These are phyloP conservation scores for Gelatoporia subvermispora DNA, from an alignment of 768 basidiomycete species.

Conservation along the genomic window DNA sequence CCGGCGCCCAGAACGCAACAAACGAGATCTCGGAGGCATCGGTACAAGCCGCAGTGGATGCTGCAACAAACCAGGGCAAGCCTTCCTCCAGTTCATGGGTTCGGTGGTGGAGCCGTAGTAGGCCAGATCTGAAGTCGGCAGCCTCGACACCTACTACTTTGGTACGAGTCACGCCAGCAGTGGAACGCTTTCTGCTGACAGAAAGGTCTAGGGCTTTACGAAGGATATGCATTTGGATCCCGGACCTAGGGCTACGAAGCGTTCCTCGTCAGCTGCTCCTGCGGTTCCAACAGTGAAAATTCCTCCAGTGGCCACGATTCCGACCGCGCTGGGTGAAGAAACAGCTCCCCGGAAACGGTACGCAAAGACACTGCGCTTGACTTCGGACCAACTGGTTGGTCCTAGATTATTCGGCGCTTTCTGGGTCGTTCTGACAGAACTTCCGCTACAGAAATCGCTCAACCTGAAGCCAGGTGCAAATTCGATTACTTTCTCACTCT, in stretches of 20 bases:
- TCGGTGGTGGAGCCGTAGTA: conserved; percentile 76
- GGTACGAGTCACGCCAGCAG: neutral
- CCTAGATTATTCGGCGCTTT: neutral
- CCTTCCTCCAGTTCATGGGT: conserved; percentile 69
- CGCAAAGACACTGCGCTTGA: conserved; percentile 88
- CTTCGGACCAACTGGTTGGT: conserved; percentile 86
- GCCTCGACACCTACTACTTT: conserved; percentile 2
- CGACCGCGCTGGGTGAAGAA: neutral
- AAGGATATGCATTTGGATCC: neutral
- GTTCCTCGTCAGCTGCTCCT: neutral
- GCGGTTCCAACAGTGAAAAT: neutral
- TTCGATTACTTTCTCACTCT: conserved; percentile 88
- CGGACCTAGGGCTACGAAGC: neutral
- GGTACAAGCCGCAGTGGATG: conserved; percentile 2
- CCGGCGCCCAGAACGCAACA: conserved; percentile 5
- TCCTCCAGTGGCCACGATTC: neutral
- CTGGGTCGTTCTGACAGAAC: neutral
- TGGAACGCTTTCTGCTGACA: neutral
- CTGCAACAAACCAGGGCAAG: conserved; percentile 9
- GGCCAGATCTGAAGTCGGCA: conserved; percentile 3
- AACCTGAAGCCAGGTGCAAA: conserved; percentile 85
- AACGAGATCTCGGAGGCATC: conserved; percentile 3
- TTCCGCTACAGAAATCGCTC: conserved; percentile 63
- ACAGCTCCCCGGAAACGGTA: conserved; percentile 47
- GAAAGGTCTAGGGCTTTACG: neutral